phyloP scores from a whole-genome alignment of 768 basidiomycete species.

The Thelephora aurantiotincta region DNA sequence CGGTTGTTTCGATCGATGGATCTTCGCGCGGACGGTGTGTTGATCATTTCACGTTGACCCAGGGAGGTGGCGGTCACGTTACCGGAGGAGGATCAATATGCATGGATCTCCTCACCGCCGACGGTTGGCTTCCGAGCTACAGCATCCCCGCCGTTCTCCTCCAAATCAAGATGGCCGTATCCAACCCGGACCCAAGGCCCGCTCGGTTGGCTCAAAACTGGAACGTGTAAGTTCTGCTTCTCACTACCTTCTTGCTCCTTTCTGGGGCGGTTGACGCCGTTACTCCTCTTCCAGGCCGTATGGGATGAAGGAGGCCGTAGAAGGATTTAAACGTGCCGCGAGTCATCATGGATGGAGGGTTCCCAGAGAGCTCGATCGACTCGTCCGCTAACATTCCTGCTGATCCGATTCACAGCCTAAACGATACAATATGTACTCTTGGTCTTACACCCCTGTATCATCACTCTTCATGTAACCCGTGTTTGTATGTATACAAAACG shows the following conservation, averaged over 20 bases:
- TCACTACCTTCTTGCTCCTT: background rate
- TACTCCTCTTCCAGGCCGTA: slow-evolving; percentile 21
- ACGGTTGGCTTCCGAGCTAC: slow-evolving; percentile 64
- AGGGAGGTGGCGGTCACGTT: slow-evolving; percentile 57
- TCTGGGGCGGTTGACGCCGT: background rate
- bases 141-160: slow-evolving; percentile 34
- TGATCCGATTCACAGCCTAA: no score
- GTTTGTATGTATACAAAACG: no score
- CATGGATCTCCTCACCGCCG: slow-evolving; percentile 56
- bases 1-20: background rate
- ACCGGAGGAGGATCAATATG: slow-evolving; percentile 62
- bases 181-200: slow-evolving; percentile 48
- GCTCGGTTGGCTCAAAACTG: slow-evolving; percentile 42
- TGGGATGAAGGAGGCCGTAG: slow-evolving; percentile 39
- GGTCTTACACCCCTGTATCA: no score
- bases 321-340: slow-evolving; percentile 54
- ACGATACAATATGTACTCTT: no score
- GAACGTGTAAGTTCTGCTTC: slow-evolving; percentile 23
- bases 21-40: background rate
- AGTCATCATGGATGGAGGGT: slow-evolving; percentile 51
- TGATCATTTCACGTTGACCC: background rate
- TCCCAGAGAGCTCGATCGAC: slow-evolving; percentile 1
- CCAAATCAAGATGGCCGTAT: slow-evolving; percentile 59
- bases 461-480: no score
- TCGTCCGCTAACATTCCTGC: background rate